Conservation (phyloP, 306 rosid genomes). For the Notholithocarpus densiflorus region DNA sequence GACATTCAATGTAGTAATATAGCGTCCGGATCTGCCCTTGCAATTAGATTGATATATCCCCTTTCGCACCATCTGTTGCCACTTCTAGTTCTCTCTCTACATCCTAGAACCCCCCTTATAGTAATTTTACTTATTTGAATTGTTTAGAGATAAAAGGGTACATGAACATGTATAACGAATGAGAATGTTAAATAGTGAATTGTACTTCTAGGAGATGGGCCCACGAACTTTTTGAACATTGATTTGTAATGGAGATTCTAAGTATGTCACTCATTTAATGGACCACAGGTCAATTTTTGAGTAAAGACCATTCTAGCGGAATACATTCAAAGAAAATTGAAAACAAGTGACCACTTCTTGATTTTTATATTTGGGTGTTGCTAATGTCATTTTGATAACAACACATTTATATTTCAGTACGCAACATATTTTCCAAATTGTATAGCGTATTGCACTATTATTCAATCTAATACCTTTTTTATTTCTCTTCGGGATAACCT, state of each 20-base stretch:
- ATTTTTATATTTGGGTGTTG: too few relatives aligned
- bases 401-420: too few relatives aligned
- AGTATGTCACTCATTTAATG: background rate
- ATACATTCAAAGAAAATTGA: too few relatives aligned
- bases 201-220: slow-evolving; percentile 14
- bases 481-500: too few relatives aligned
- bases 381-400: too few relatives aligned
- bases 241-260: slow-evolving; percentile 9
- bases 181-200: slow-evolving; percentile 12
- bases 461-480: too few relatives aligned
- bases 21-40: background rate
- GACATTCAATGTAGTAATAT: slow-evolving; percentile 11
- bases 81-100: slow-evolving; percentile 8
- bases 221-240: background rate
- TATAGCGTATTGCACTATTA: too few relatives aligned
- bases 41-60: slow-evolving; percentile 2
- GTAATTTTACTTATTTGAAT: slow-evolving; percentile 19
- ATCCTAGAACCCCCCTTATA: slow-evolving; percentile 8
- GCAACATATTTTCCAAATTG: too few relatives aligned
- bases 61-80: background rate
- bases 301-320: too few relatives aligned
- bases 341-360: too few relatives aligned
- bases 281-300: background rate
- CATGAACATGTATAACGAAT: slow-evolving; percentile 25
- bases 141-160: slow-evolving; percentile 24